These are phyloP conservation scores for Candida ovalis DNA, from an alignment of 805 yeast species.

Conservation along the genomic window DNA sequence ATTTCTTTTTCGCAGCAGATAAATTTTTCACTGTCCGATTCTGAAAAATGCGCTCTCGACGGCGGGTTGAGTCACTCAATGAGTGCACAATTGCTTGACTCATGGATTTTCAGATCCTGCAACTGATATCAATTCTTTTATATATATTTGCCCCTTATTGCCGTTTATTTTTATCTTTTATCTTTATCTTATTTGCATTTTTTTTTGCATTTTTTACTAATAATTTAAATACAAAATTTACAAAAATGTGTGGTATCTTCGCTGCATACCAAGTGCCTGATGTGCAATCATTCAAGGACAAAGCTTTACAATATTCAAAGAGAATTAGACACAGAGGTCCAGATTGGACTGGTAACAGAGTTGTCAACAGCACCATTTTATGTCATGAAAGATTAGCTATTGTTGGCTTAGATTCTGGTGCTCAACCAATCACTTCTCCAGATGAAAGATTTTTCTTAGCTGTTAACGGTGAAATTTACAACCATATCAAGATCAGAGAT, in stretches of 20 bases:
- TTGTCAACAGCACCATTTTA: conserved; percentile 74
- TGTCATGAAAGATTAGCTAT: conserved; percentile 96
- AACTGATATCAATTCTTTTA: not conserved
- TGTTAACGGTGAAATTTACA: conserved; percentile 98
- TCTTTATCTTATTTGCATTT: not conserved
- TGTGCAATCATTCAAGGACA: conserved; percentile 74
- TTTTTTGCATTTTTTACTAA: not conserved
- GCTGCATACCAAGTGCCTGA: conserved; percentile 85
- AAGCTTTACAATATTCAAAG: conserved; percentile 86
- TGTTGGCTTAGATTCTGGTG: conserved; percentile 96
- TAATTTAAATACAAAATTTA: not conserved
- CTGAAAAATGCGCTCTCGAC: not conserved
- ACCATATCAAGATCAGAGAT: conserved; percentile 86
- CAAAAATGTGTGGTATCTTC: conserved; percentile 95
- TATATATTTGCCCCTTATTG: not conserved
- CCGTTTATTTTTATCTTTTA: not conserved
- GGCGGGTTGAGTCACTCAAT: not conserved
- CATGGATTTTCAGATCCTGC: not conserved
- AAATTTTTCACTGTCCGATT: not conserved
- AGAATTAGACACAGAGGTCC: conserved; percentile 99
- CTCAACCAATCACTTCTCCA: conserved; percentile 88
- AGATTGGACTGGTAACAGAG: conserved; percentile 94
- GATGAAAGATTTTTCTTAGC: conserved; percentile 73
- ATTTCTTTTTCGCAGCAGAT: not conserved
- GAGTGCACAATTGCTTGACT: not conserved